Evolutionary conservation across 306 rosid species (phyloP).

Genomic region (Corylus avellana): DNA sequence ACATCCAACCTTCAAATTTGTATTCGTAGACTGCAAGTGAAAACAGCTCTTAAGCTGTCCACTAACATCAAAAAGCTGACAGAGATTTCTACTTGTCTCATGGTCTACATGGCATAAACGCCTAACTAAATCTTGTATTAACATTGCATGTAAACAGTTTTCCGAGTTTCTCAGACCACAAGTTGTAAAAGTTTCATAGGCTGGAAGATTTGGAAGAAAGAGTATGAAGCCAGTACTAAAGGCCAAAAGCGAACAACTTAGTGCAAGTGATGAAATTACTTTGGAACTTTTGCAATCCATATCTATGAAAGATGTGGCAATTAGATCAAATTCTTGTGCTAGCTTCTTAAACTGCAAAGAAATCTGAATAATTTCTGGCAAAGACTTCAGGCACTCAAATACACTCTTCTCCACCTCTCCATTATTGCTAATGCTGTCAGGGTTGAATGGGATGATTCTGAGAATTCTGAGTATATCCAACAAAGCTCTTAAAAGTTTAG

Average conservation of each 20-base stretch:
- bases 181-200: conserved; percentile 4
- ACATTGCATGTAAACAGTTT: conserved; percentile 25
- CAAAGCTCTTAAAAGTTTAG: conserved; percentile 43
- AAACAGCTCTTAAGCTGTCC: conserved; percentile 35
- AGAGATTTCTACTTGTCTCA: conserved; percentile 42
- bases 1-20: conserved; percentile 22
- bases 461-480: conserved; percentile 32
- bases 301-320: conserved; percentile 47
- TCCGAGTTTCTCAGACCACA: conserved; percentile 16
- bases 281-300: conserved; percentile 51
- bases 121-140: conserved; percentile 42
- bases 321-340: conserved; percentile 51
- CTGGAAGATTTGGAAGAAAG: conserved; percentile 33
- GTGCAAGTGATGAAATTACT: conserved; percentile 47
- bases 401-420: conserved; percentile 20
- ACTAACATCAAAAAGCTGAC: conserved; percentile 35
- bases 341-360: conserved; percentile 43
- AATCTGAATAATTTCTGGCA: conserved; percentile 34
- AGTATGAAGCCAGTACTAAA: conserved; percentile 47
- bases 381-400: conserved; percentile 17
- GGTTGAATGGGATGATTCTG: conserved; percentile 24
- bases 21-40: conserved; percentile 37
- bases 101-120: conserved; percentile 45
- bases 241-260: conserved; percentile 61
- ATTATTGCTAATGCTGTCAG: conserved; percentile 8